phyloP scores from a whole-genome alignment of 2,329 filamentous ascomycete species.

The Helicocarpus griseus region DNA sequence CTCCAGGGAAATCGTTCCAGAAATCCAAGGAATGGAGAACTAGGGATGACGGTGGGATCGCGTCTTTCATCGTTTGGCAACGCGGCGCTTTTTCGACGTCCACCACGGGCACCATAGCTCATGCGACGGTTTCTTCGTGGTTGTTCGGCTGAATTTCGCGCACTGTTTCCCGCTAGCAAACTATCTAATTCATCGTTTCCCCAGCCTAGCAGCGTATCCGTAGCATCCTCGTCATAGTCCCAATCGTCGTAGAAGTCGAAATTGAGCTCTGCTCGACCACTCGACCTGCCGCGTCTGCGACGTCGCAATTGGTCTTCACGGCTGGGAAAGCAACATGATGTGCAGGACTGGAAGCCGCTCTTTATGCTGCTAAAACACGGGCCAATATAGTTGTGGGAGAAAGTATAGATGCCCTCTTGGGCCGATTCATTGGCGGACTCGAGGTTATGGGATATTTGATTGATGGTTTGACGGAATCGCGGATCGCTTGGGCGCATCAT shows the following conservation, averaged over 20 bases:
- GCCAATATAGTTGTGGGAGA: slow-evolving; percentile 73
- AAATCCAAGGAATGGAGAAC: slow-evolving; percentile 76
- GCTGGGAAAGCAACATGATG: slow-evolving; percentile 59
- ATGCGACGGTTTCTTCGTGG: slow-evolving; percentile 68
- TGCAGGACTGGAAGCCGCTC: slow-evolving; percentile 57
- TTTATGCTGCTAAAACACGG: slow-evolving; percentile 66
- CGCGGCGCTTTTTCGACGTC: slow-evolving; percentile 48
- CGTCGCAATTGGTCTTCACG: slow-evolving; percentile 65
- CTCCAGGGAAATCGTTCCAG: slow-evolving; percentile 75
- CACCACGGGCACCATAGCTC: slow-evolving; percentile 68
- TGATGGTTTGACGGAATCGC: slow-evolving; percentile 84
- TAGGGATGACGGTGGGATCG: slow-evolving; percentile 84
- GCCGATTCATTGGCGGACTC: slow-evolving; percentile 84
- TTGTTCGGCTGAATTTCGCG: slow-evolving; percentile 43
- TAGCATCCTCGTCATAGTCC: slow-evolving; percentile 53
- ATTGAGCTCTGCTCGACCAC: slow-evolving; percentile 64
- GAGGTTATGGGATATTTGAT: slow-evolving; percentile 82
- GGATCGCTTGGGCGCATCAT: slow-evolving; percentile 64
- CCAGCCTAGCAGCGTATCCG: slow-evolving; percentile 60
- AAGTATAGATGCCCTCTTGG: slow-evolving; percentile 82
- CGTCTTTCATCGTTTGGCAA: slow-evolving; percentile 41
- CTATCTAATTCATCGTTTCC: slow-evolving; percentile 78
- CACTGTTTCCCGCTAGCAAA: slow-evolving; percentile 55
- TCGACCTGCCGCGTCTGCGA: slow-evolving; percentile 49
- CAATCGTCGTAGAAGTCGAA: slow-evolving; percentile 99